Percentiles rank a stretch among this genome's conserved stretches.
phyloP scores from a whole-genome alignment of 2,329 filamentous ascomycete genomes.

The Coleophoma eucalyptorum region DNA sequence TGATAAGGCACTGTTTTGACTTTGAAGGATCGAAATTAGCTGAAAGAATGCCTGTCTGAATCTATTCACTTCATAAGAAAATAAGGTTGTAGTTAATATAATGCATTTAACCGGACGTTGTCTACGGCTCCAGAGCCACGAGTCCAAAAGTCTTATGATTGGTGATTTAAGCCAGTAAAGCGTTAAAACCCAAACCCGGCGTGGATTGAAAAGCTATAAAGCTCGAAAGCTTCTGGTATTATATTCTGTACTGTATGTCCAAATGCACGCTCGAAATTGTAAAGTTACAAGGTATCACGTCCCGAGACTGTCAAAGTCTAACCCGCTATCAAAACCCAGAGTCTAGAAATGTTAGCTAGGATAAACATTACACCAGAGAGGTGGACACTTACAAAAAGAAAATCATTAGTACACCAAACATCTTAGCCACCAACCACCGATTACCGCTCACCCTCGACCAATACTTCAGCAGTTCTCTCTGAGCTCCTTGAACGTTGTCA shows the following conservation, averaged over 20 bases:
- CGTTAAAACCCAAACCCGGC: too few relatives aligned
- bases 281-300: not conserved
- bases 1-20: too few relatives aligned
- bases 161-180: not conserved
- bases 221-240: not conserved
- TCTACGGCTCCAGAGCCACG: not conserved
- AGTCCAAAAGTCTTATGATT: not conserved
- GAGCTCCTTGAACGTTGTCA: constrained; percentile 95
- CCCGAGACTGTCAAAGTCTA: not conserved
- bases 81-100: too few relatives aligned
- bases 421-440: constrained; percentile 87
- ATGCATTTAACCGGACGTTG: too few relatives aligned
- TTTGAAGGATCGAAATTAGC: too few relatives aligned
- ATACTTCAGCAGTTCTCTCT: constrained; percentile 93
- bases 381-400: constrained; percentile 64
- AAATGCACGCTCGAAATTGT: not conserved
- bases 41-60: too few relatives aligned
- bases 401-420: constrained; percentile 91
- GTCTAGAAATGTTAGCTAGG: not conserved
- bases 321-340: constrained; percentile 1
- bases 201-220: not conserved
- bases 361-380: not conserved
- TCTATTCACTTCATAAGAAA: too few relatives aligned
- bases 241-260: not conserved
- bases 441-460: constrained; percentile 94